A percentile compares a stretch with the other conserved stretches of the same genome.
Evolutionary conservation across 1,284 basidiomycete species (phyloP).

Genomic region (Macrocybe sp.): DNA sequence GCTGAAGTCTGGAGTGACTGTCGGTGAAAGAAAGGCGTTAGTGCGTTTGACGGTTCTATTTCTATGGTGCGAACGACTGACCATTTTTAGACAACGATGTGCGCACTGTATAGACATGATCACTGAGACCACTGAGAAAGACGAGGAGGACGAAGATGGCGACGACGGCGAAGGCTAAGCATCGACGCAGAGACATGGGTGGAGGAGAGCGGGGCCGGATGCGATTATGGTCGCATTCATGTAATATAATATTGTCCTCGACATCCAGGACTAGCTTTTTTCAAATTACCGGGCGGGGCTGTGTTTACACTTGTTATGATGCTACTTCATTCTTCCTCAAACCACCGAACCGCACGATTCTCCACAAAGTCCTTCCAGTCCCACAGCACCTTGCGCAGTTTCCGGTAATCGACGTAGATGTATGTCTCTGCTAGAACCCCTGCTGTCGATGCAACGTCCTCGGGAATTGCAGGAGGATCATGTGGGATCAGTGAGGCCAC

Average conservation of each 20-base stretch:
- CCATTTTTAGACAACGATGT: neutral
- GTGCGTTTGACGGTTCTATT: too few species aligned
- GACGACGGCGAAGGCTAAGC: constrained; percentile 24
- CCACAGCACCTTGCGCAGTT: constrained; percentile 66
- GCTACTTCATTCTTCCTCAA: constrained; percentile 26
- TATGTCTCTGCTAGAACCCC: constrained; percentile 61
- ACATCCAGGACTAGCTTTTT: too few species aligned
- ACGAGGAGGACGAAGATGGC: constrained; percentile 36
- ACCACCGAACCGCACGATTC: constrained; percentile 71
- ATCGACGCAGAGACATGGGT: constrained; percentile 10
- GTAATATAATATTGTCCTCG: too few species aligned
- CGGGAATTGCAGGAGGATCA: constrained; percentile 36
- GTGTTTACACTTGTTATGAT: too few species aligned
- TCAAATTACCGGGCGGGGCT: too few species aligned
- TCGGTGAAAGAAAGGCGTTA: neutral
- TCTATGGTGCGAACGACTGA: neutral
- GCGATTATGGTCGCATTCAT: too few species aligned
- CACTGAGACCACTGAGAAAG: constrained; percentile 18
- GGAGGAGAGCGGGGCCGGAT: neutral
- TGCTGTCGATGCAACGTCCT: constrained; percentile 25
- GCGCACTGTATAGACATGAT: constrained; percentile 4
- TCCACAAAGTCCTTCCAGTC: constrained; percentile 68
- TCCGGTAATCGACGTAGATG: constrained; percentile 48
- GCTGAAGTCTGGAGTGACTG: constrained; percentile 52
- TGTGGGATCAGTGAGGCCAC: constrained; percentile 33